These are phyloP conservation scores for Glomus cerebriforme DNA, from an alignment of 192 early-diverging fungal genomes.

Conservation along the genomic window DNA sequence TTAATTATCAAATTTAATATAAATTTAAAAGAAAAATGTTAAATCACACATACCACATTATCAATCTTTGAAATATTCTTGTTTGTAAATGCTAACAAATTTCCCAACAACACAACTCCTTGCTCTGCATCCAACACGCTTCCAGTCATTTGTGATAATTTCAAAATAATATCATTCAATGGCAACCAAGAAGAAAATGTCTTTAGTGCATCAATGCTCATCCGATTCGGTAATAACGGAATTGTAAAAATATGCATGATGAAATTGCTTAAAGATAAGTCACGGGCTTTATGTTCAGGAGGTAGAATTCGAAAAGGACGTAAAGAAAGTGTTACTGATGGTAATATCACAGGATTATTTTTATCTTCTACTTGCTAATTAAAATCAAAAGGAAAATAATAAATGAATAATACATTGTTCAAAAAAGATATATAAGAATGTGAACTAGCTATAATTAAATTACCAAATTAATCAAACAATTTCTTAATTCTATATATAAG, in stretches of 20 bases:
- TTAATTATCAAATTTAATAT: conserved; percentile 1
- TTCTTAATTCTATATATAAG: conserved; percentile 34
- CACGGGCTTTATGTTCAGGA: background rate
- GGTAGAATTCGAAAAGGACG: conserved; percentile 31
- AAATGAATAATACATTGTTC: conserved; percentile 6
- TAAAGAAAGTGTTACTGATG: conserved; percentile 30
- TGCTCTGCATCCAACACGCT: conserved; percentile 20
- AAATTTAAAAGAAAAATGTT: background rate
- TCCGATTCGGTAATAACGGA: conserved; percentile 46
- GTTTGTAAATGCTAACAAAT: conserved; percentile 45
- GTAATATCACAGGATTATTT: conserved; percentile 15
- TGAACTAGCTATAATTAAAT: background rate
- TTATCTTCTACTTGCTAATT: conserved; percentile 39
- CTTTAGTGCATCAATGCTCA: conserved; percentile 44
- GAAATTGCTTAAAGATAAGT: conserved; percentile 36
- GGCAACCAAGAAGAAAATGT: conserved; percentile 42
- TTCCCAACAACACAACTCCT: conserved; percentile 44
- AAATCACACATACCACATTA: conserved; percentile 36
- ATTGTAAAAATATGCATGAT: conserved; percentile 54
- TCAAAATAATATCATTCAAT: conserved; percentile 42
- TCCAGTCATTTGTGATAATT: conserved; percentile 30
- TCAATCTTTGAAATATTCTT: conserved; percentile 29
- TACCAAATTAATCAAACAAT: conserved; percentile 32
- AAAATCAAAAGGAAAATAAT: conserved; percentile 23
- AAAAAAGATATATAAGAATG: background rate